A percentile compares a stretch with the other conserved stretches of the same genome.
These are phyloP conservation scores for Candida montana DNA, from an alignment of 805 yeast genomes.

Conservation along the genomic window DNA sequence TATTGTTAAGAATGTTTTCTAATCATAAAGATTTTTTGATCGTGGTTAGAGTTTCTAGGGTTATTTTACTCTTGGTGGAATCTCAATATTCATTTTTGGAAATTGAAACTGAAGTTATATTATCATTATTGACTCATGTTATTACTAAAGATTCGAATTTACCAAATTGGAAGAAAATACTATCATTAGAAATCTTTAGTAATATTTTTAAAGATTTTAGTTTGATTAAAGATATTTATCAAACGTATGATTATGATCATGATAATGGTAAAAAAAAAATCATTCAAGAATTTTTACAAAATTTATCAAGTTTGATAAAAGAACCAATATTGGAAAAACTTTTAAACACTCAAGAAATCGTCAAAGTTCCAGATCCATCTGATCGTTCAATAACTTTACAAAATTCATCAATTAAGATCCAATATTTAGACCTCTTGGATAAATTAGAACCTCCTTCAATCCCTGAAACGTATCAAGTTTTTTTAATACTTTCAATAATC, in stretches of 20 bases:
- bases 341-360: slow-evolving; percentile 30
- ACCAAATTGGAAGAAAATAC: slow-evolving; percentile 66
- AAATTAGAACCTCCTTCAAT: slow-evolving; percentile 69
- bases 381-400: slow-evolving; percentile 35
- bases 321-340: slow-evolving; percentile 26
- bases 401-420: slow-evolving; percentile 43
- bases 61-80: slow-evolving; percentile 55
- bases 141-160: slow-evolving; percentile 50
- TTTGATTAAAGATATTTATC: slow-evolving; percentile 47
- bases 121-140: slow-evolving; percentile 71
- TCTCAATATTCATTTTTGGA: slow-evolving; percentile 52
- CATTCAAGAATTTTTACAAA: slow-evolving; percentile 46
- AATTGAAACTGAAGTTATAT: slow-evolving; percentile 75
- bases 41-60: slow-evolving; percentile 69
- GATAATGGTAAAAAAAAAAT: slow-evolving; percentile 53
- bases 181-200: slow-evolving; percentile 69
- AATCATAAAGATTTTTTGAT: slow-evolving; percentile 58
- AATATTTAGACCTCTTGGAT: slow-evolving; percentile 73
- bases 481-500: slow-evolving; percentile 49
- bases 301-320: slow-evolving; percentile 32
- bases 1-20: slow-evolving; percentile 62
- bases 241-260: slow-evolving; percentile 62
- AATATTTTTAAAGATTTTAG: slow-evolving; percentile 53
- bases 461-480: slow-evolving; percentile 58
- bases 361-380: slow-evolving; percentile 18